Base-by-base conservation (phyloP, 2,329 filamentous ascomycete genomes). In the Arthrobotrys musiformis region DNA sequence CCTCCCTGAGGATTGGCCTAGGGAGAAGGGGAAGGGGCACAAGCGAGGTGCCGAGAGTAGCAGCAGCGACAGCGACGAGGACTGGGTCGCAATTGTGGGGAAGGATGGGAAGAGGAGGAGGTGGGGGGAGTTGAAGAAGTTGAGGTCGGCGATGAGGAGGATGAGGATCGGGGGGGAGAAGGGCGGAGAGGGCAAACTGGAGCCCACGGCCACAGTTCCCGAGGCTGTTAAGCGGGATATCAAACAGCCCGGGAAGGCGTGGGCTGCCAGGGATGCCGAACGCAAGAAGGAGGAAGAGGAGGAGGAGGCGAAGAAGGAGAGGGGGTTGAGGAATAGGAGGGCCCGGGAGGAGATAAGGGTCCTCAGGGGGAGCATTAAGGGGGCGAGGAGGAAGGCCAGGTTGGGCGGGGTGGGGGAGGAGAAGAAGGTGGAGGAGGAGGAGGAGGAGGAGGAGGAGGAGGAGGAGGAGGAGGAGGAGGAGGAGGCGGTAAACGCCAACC, bases 51-150 rank as follows among this genome's bases (percentile, higher is more conserved):
- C 7, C 7, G 66, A 61, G 28, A 9, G 0, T 1, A 37, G 37
- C 15, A 46, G 58, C 8, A 62, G 58, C 8, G 40, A 62, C 8
- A 62, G 58, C 8, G 40, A 62, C 4, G 58, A 46, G 19, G 42
- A 52, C 13, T 13, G 24, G 5, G 24, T 61, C 6, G 1, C n/a
- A 11, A 8, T n/a, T 15, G 42, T 15, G 37, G 7, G 42, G 7
- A 42, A 60, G 17, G 54, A 30, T 22, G 58, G 54, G 19, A 50
- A 37, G 22, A 58, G 48, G 15, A 48, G 50, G 46, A 63, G 22
- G 13, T 11, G 30, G 24, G 37, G 46, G 24, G 37, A 35, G 4
- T 15, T 72, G 8, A 52, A 58, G 15, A 46, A 33, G 2, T 24
- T 64, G 33, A 63, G 44, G 9, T 35, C 11, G n/a, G 48, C 46